Percentiles rank a stretch among this genome's conserved stretches.
These are phyloP conservation scores for Diaporthe sp. DNA, from an alignment of 2,329 filamentous ascomycete species.

Conservation along the genomic window DNA sequence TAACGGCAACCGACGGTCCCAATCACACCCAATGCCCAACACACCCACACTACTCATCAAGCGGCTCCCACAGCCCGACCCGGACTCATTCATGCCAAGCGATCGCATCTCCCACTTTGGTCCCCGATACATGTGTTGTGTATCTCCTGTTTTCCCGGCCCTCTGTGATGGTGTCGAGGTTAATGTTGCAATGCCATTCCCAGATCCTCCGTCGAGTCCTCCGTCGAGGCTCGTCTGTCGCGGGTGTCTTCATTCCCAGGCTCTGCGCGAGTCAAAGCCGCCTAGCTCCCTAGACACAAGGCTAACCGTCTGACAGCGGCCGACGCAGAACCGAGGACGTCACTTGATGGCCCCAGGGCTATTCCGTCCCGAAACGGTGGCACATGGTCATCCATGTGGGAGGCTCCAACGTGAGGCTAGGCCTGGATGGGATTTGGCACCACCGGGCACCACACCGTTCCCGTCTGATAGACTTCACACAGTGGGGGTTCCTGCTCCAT, in stretches of 20 bases:
- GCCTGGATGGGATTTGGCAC: conserved; percentile 25
- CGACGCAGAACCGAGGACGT: neutral
- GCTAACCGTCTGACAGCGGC: conserved; percentile 7
- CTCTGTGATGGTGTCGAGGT: neutral
- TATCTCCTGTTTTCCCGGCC: neutral
- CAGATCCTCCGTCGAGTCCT: neutral
- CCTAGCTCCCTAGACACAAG: neutral
- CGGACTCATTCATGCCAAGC: neutral
- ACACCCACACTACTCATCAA: neutral
- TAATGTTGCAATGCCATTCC: neutral
- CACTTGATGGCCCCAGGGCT: conserved; percentile 5
- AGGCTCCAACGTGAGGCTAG: conserved; percentile 34
- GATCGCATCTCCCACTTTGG: neutral
- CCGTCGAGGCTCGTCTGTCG: neutral
- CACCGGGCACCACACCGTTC: conserved; percentile 35
- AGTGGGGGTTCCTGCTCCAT: conserved; percentile 29
- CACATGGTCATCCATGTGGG: conserved; percentile 11
- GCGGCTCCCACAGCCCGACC: neutral
- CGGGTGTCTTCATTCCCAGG: no score
- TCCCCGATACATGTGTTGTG: neutral
- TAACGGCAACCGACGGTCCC: neutral
- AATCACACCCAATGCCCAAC: neutral
- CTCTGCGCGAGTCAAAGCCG: neutral
- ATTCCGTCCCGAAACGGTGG: conserved; percentile 11
- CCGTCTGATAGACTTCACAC: conserved; percentile 37